Percentiles rank a stretch among this genome's conserved stretches.
Evolutionary conservation across 2,329 filamentous ascomycete species (phyloP).

Genomic region (Claviceps paspali): DNA sequence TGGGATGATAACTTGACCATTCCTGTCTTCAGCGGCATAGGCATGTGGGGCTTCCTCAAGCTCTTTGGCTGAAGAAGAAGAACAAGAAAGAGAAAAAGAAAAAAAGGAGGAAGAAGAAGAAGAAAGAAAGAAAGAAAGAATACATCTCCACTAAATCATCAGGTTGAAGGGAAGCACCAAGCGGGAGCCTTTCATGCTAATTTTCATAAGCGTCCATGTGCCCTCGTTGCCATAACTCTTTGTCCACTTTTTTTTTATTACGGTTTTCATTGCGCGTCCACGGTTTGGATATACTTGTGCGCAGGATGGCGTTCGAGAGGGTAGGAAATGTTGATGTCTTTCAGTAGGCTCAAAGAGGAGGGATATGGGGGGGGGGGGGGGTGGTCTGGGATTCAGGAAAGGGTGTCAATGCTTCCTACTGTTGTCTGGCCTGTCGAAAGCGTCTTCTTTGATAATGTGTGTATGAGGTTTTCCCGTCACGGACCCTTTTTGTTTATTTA

Average conservation of each 20-base stretch:
- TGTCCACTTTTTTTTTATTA: not conserved
- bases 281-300: not conserved
- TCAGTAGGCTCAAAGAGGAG: too few species aligned
- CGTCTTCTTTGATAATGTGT: too few species aligned
- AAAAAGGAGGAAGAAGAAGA: too few species aligned
- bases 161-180: not conserved
- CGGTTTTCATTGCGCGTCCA: not conserved
- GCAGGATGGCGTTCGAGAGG: not conserved
- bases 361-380: too few species aligned
- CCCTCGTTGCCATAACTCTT: not conserved
- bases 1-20: constrained; percentile 98
- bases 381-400: too few species aligned
- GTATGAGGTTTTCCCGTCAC: too few species aligned
- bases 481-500: too few species aligned
- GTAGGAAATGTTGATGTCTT: not conserved
- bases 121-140: too few species aligned
- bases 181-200: not conserved
- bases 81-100: too few species aligned
- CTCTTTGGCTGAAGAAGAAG: constrained; percentile 47
- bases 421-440: too few species aligned
- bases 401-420: too few species aligned
- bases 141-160: not conserved
- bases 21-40: constrained; percentile 74
- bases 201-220: not conserved
- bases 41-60: constrained; percentile 84